Evolutionary conservation across 345 rosid genomes (phyloP).

Genomic region (Carallia pectinifolia): DNA sequence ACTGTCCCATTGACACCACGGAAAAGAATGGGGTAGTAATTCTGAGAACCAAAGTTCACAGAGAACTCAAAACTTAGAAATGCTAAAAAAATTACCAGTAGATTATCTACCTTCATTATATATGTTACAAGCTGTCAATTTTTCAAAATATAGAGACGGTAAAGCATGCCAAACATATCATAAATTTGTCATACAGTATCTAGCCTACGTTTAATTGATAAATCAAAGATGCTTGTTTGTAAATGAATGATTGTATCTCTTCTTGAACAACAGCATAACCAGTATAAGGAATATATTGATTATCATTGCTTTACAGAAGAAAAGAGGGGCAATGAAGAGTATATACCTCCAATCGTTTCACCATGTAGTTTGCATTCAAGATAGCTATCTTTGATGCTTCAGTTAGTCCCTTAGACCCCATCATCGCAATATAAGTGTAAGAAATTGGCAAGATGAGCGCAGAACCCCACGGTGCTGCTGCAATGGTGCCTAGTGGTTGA

Average conservation of each 20-base stretch:
- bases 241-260: no score
- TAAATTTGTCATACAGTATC: background rate
- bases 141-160: background rate
- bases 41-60: conserved; percentile 37
- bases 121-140: no score
- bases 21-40: conserved; percentile 84
- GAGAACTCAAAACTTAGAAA: background rate
- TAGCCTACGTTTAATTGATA: no score
- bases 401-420: conserved; percentile 95
- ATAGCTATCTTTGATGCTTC: conserved; percentile 96
- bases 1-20: conserved; percentile 92
- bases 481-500: conserved; percentile 75
- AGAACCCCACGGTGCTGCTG: conserved; percentile 99
- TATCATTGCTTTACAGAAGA: background rate
- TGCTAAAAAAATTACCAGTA: background rate
- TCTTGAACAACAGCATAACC: background rate
- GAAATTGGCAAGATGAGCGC: conserved; percentile 97
- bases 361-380: conserved; percentile 98
- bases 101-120: no score
- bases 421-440: conserved; percentile 92
- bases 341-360: conserved; percentile 88
- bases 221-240: no score
- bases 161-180: background rate
- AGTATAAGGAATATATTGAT: background rate
- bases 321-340: conserved; percentile 11